Percentiles rank a stretch among this genome's conserved stretches.
Evolutionary conservation across 495 filamentous ascomycete species (phyloP).

Genomic region (Penicillium soppii): DNA sequence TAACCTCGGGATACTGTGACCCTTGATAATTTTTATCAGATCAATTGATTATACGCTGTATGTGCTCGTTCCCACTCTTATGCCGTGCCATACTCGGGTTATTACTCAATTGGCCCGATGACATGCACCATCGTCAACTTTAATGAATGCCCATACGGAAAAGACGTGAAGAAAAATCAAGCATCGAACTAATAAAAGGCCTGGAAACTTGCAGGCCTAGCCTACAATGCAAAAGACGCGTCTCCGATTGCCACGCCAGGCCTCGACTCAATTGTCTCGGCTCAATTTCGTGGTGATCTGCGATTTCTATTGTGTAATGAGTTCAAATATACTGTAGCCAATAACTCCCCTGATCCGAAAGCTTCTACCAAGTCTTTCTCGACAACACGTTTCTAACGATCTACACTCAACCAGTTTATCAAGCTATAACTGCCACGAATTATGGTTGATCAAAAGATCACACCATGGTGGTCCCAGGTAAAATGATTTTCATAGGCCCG

Average conservation of each 20-base stretch:
- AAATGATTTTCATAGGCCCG: not conserved
- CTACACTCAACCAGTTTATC: not conserved
- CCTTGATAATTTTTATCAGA: conserved; percentile 4
- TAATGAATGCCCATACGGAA: too few relatives aligned
- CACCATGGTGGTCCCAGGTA: conserved; percentile 2
- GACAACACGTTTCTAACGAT: not conserved
- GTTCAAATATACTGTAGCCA: not conserved
- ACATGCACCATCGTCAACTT: too few relatives aligned
- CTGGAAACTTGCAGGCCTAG: not conserved
- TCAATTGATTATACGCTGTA: not conserved
- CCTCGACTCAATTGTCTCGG: not conserved
- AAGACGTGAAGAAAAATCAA: not conserved
- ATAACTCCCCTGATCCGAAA: not conserved
- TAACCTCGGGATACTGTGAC: not conserved
- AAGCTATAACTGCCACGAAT: not conserved
- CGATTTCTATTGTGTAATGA: not conserved
- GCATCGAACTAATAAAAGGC: too few relatives aligned
- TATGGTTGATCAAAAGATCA: not conserved
- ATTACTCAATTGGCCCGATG: too few relatives aligned
- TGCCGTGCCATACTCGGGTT: not conserved
- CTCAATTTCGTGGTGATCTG: conserved; percentile 1
- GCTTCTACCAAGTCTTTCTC: not conserved
- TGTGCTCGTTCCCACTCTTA: not conserved
- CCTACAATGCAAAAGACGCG: not conserved
- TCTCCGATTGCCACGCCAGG: not conserved